A percentile compares a stretch with the other conserved stretches of the same genome.
Conservation (phyloP, 1,284 basidiomycete genomes). For the Melampsora americana region DNA sequence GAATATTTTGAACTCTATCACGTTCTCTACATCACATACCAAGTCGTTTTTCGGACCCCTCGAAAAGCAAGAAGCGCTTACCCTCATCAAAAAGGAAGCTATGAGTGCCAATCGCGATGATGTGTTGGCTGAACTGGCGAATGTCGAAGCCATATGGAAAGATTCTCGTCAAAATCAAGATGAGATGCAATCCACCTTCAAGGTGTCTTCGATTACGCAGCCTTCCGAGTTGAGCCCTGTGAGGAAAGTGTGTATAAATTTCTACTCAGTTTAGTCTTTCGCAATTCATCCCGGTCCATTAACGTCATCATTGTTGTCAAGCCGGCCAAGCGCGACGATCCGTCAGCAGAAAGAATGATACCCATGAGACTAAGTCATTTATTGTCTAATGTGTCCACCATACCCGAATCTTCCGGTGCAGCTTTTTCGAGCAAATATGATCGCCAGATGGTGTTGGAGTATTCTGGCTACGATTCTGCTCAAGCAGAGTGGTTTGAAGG, state of each 20-base stretch:
- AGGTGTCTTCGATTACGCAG: background rate
- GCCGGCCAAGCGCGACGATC: conserved; percentile 37
- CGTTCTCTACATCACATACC: conserved; percentile 34
- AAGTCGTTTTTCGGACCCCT: conserved; percentile 36
- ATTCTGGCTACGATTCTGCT: conserved; percentile 40
- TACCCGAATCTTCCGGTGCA: conserved; percentile 24
- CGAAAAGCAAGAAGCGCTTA: conserved; percentile 24
- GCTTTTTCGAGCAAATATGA: conserved; percentile 19
- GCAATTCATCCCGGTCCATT: background rate
- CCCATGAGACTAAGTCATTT: conserved; percentile 35
- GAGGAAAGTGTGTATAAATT: conserved; percentile 19
- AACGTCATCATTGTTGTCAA: background rate
- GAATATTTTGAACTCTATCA: conserved; percentile 33
- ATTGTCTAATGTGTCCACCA: conserved; percentile 37
- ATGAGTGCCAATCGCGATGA: background rate
- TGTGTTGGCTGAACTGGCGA: conserved; percentile 24
- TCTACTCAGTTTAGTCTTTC: background rate
- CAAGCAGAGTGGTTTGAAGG: conserved; percentile 43
- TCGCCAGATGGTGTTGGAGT: conserved; percentile 40
- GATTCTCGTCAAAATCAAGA: background rate
- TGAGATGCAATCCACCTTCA: background rate
- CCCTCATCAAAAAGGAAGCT: conserved; percentile 15
- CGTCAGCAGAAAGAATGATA: conserved; percentile 19
- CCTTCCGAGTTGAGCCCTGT: conserved; percentile 28
- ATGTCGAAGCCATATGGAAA: conserved; percentile 18